Evolutionary conservation across 2,329 filamentous ascomycete species (phyloP), one percentile per base, ranked within the genome.

Genomic region (Periconia sp.): DNA sequence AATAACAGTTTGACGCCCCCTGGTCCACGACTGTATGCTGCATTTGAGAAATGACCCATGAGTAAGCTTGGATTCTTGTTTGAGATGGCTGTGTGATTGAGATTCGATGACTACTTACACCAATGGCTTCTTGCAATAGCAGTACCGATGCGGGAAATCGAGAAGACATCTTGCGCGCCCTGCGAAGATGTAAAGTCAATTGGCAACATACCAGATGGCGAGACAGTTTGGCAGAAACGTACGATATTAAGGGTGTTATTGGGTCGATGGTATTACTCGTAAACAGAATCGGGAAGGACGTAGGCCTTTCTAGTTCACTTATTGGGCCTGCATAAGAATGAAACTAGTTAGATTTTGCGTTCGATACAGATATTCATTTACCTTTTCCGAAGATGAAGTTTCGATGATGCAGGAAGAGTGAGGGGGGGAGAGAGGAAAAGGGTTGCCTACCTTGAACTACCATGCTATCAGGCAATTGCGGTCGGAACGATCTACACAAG

Each of bases 151-250:
- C 23, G n/a, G 36, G 15, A 18, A 38, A 28, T 4, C 18, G 36
- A 11, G 23, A 36, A n/a, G 36, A 18, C 24, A 30, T 29, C 23
- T 26, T 38, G 16, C 22, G 15, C n/a, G 36, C 36, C 4, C 36
- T 38, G 22, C 6, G 17, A 9, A 21, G 19, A 12, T 18, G 19
- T 21, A 8, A 18, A 12, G 3, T 10, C 10, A 10, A 10, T 19
- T n/a, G 12, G 30, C 19, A 4, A 33, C 11, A 7, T 9, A 23
- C 13, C 17, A 5, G 21, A 6, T 5, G 16, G 17, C 4, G 28
- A 31, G 29, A 31, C 15, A 4, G 4, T 17, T 10, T 21, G 17
- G 31, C 17, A 18, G 16, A 22, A n/a, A 22, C 31, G n/a, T 22
- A 34, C 16, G 7, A 19, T 7, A 10, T 16, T 31, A 12, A 8